Evolutionary conservation across 2,329 filamentous ascomycete genomes (phyloP), one percentile per base, ranked within the genome.

Genomic region (Ceratocystis colombiana): DNA sequence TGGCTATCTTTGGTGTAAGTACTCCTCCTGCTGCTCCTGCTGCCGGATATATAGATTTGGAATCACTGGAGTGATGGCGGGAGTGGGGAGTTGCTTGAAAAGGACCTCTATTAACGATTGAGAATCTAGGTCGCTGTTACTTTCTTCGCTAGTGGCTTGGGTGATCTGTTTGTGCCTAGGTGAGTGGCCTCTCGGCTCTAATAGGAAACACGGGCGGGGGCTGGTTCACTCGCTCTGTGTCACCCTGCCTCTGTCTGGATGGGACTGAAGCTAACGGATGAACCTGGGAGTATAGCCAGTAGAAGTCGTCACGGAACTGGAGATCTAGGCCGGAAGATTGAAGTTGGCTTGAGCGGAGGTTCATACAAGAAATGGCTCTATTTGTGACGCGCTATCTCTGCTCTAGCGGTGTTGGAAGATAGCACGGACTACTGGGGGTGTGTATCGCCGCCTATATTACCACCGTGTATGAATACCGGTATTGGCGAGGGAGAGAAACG

Each of bases 1-100:
- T 89, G 70, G 79, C 83, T 69, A 74, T 88, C 71, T 89, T 89
- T 73, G 85, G 85, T 66, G 86, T 89, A 80, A 73, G 85, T 78
- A 57, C 30, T 50, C 55, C 25, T 22, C 6, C 6, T 7, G 30
- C 6, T 7, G 6, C 6, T 33, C 6, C 30, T 33, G 1, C 30
- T 33, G 30, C 30, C 7, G 37, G 12, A 10, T 8, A 64, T 2
- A 46, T 20, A 1, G 7, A 41, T 8, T 30, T 44, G 48, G 8
- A n/a, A 22, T 30, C 12, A n/a, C 17, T 20, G 22, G 20, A 55
- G 50, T 41, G 20, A 25, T 53, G 5, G 3, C 33, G 48, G 37
- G 25, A 20, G 12, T 44, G 37, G 5, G 3, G 12, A 20, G 17
- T 22, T 63, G 28, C 63, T 64, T 41, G 8, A 41, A 41, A 3